A percentile compares a stretch with the other conserved stretches of the same genome.
phyloP scores from a whole-genome alignment of 208 protist genomes.

The Leishmania arabica region DNA sequence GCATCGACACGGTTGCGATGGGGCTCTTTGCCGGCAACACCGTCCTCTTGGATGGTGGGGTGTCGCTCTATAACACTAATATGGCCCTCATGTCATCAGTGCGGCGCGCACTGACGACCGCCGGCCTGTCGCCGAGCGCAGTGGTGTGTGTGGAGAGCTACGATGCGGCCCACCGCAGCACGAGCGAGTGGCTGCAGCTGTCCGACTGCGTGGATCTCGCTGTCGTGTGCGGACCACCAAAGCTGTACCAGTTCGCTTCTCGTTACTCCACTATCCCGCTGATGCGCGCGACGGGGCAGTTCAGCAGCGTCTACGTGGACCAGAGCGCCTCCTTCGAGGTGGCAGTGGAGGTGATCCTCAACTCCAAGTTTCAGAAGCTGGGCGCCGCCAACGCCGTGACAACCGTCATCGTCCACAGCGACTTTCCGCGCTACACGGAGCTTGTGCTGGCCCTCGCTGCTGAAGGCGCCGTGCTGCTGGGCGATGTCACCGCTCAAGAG shows the following conservation, averaged over 20 bases:
- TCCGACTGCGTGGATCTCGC: conserved; percentile 48
- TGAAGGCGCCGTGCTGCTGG: conserved; percentile 37
- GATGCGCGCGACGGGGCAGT: conserved; percentile 45
- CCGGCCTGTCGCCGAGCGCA: conserved; percentile 35
- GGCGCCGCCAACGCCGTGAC: conserved; percentile 55
- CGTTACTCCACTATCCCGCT: conserved; percentile 49
- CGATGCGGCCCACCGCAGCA: conserved; percentile 33
- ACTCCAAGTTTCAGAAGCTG: conserved; percentile 52
- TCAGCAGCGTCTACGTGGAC: conserved; percentile 61
- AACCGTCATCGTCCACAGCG: conserved; percentile 47
- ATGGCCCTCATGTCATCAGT: conserved; percentile 36
- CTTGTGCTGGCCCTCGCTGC: conserved; percentile 45
- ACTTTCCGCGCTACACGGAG: conserved; percentile 55
- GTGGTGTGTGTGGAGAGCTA: conserved; percentile 55
- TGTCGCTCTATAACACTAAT: conserved; percentile 47
- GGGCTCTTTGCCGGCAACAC: conserved; percentile 56
- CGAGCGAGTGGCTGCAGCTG: conserved; percentile 47
- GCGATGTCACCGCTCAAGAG: conserved; percentile 38
- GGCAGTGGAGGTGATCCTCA: conserved; percentile 48
- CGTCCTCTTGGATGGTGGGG: conserved; percentile 54
- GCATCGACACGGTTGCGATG: conserved; percentile 53
- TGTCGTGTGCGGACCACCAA: conserved; percentile 55
- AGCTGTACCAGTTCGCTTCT: conserved; percentile 50
- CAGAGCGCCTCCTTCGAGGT: conserved; percentile 55
- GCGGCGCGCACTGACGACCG: conserved; percentile 32